Percentiles rank a stretch among this genome's conserved stretches.
Conservation (phyloP, 192 early-diverging fungal species). For the Chytriomyces confervae region DNA sequence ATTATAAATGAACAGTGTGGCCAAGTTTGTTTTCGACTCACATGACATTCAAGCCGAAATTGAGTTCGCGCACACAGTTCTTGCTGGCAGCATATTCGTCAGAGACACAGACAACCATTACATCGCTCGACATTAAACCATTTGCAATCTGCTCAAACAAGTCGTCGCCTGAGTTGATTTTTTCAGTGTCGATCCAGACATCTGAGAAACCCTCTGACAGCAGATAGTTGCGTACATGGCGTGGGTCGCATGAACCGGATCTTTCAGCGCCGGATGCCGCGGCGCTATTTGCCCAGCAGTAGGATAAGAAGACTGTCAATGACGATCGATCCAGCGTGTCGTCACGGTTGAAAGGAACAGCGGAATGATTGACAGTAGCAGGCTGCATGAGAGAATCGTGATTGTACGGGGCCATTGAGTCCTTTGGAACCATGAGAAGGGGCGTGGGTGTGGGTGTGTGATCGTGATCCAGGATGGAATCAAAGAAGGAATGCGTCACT, state of each 20-base stretch:
- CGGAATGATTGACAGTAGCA: background rate
- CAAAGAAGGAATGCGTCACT: constrained; percentile 19
- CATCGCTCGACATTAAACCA: constrained; percentile 24
- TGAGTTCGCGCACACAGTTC: constrained; percentile 35
- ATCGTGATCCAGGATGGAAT: background rate
- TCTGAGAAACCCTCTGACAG: constrained; percentile 14
- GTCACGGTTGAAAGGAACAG: background rate
- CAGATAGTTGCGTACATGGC: constrained; percentile 15
- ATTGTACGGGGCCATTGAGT: background rate
- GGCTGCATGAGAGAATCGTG: background rate
- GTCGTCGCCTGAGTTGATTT: constrained; percentile 24
- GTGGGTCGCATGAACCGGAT: constrained; percentile 24
- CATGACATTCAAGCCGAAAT: constrained; percentile 34
- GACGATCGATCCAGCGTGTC: background rate
- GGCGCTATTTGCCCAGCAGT: constrained; percentile 28
- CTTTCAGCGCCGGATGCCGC: constrained; percentile 6
- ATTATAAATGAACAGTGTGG: background rate
- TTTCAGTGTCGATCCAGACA: constrained; percentile 32
- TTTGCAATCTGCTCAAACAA: constrained; percentile 39
- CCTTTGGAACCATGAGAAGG: background rate
- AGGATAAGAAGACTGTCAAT: constrained; percentile 22
- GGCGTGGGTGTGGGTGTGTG: background rate
- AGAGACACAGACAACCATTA: constrained; percentile 24
- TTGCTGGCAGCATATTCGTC: constrained; percentile 32
- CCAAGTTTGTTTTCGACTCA: background rate